Conservation (phyloP, 768 basidiomycete species). For the Auricularia heimuer region DNA sequence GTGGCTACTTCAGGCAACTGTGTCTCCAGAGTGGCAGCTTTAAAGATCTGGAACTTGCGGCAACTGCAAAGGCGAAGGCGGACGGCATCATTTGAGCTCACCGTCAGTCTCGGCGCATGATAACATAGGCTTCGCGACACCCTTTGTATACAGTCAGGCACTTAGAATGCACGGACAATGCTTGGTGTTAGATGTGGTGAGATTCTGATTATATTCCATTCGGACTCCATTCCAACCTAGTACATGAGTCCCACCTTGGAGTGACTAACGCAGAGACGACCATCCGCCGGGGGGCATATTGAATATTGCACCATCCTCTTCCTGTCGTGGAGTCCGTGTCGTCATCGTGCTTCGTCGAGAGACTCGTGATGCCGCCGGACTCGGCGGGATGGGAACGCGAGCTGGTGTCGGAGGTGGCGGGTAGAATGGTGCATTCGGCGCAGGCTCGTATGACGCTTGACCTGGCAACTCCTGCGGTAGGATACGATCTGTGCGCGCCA, state of each 20-base stretch:
- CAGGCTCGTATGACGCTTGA: background rate
- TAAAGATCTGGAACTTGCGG: slow-evolving; percentile 43
- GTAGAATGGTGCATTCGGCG: background rate
- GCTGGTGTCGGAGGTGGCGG: background rate
- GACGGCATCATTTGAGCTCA: background rate
- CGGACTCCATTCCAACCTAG: background rate
- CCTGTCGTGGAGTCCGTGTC: background rate
- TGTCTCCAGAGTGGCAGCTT: slow-evolving; percentile 62
- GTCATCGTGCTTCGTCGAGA: background rate
- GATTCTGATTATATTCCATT: background rate
- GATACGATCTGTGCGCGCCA: background rate
- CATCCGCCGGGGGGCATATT: background rate
- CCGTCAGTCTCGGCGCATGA: no score
- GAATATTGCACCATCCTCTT: background rate
- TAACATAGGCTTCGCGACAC: no score
- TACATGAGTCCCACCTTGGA: background rate
- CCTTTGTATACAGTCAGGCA: background rate
- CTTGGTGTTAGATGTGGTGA: no score
- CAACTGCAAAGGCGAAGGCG: background rate
- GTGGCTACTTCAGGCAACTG: slow-evolving; percentile 44
- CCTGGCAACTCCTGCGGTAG: background rate
- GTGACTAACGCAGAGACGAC: no score
- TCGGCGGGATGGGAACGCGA: background rate
- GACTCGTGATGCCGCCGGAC: background rate
- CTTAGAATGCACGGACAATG: no score